These are phyloP conservation scores for Sordariomycetes sp. DNA, from an alignment of 2,329 filamentous ascomycete species.

Conservation along the genomic window DNA sequence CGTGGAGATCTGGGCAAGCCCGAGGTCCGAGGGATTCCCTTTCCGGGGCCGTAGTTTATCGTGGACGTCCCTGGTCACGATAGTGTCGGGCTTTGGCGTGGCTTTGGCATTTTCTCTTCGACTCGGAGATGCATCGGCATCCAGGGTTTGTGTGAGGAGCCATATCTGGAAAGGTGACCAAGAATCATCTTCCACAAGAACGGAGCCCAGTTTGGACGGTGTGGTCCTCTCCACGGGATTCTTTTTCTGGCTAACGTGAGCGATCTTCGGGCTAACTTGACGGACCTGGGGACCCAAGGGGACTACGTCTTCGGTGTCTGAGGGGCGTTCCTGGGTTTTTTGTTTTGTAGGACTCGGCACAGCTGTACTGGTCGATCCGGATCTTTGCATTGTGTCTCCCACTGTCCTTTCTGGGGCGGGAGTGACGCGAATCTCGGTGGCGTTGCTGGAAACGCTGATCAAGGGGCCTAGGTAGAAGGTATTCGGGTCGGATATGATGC, in stretches of 20 bases:
- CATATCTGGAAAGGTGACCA: background rate
- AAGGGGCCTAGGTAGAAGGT: background rate
- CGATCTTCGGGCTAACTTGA: background rate
- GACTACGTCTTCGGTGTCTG: background rate
- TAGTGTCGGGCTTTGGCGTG: background rate
- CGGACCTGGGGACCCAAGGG: background rate
- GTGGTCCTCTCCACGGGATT: background rate
- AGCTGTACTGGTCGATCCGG: background rate
- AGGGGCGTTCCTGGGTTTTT: background rate
- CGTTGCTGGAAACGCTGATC: background rate
- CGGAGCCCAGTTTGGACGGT: background rate
- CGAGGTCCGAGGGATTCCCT: background rate
- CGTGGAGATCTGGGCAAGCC: background rate
- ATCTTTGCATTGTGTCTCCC: background rate
- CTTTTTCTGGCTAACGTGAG: no score
- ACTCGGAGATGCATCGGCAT: background rate
- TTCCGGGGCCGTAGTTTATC: background rate
- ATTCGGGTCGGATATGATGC: background rate
- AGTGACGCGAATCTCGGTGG: background rate
- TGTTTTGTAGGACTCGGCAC: background rate
- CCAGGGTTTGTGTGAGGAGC: background rate
- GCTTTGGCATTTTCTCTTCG: background rate
- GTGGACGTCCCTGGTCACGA: background rate
- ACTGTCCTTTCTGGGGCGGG: background rate
- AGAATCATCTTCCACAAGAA: background rate